phyloP scores from a whole-genome alignment of 1,284 basidiomycete species.

The Cryptococcus sp. region DNA sequence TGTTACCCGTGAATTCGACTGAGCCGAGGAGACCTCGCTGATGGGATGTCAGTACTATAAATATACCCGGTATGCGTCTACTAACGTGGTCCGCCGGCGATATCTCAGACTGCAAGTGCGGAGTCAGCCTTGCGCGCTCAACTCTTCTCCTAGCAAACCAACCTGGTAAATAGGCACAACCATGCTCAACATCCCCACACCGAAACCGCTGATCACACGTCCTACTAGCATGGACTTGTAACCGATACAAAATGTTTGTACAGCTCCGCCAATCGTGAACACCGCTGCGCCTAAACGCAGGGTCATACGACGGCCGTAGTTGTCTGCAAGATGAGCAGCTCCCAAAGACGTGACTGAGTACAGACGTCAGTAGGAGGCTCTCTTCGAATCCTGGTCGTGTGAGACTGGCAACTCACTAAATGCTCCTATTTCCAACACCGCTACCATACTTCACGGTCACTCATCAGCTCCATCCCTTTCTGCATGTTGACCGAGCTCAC shows the following conservation, averaged over 20 bases:
- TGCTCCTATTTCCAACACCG: conserved; percentile 88
- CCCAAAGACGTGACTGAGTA: conserved; percentile 79
- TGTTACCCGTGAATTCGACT: conserved; percentile 94
- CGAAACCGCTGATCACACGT: conserved; percentile 84
- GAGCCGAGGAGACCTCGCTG: conserved; percentile 88
- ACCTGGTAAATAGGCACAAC: conserved; percentile 91
- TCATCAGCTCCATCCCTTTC: too few species aligned
- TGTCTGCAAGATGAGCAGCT: conserved; percentile 84
- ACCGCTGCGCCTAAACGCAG: conserved; percentile 83
- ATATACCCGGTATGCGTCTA: not conserved
- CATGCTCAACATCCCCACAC: conserved; percentile 90
- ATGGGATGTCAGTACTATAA: conserved; percentile 1
- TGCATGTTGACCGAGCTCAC: conserved; percentile 25
- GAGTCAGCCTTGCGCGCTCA: conserved; percentile 8
- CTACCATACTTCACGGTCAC: conserved; percentile 71
- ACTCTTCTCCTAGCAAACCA: not conserved
- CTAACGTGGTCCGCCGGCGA: conserved; percentile 88
- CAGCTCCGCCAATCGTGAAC: conserved; percentile 83
- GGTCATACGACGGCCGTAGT: conserved; percentile 82
- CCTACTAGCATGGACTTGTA: conserved; percentile 86
- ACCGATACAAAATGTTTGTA: conserved; percentile 85
- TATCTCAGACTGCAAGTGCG: conserved; percentile 71
- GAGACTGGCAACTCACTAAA: conserved; percentile 63
- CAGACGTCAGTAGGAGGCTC: conserved; percentile 1
- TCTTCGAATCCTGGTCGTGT: too few species aligned